Evolutionary conservation across 257 asterid genomes (phyloP), one percentile per base, ranked within the genome.

Genomic region (Ajuga chamaepitys): DNA sequence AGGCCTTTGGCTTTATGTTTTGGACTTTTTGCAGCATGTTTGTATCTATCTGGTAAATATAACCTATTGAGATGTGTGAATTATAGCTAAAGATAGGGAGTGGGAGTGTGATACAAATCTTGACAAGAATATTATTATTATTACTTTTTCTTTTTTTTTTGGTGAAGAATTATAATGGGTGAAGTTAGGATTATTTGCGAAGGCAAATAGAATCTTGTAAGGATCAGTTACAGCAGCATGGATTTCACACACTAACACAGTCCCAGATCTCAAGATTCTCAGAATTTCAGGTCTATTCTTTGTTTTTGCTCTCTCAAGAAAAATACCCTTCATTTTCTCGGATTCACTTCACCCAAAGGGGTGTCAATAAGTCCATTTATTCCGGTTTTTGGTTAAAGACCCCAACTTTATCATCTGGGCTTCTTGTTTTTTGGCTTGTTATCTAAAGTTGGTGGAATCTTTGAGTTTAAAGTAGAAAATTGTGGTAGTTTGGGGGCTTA

Each of bases 211-310:
- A 83, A 84, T 75, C 71, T 73, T 68, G 80, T 67, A 70, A 82
- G 84, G 78, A 80, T 75, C 74, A 72, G 78, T 77, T 76, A 47
- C 68, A 32, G 69, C 58, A 37, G 68, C 72, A 63, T 70, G 70
- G 69, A 77, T 71, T 77, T 77, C 86, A 62, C 78, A 41, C 77
- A 13, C 74, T 66, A 65, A 38, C 68, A 24, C 21, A 72, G 70
- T 83, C 83, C 72, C 88, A 83, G 87, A 86, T 91, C 95, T 86
- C 95, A 74, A 83, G 78, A 71, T 75, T 69, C 26, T 51, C 77
- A 65, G 80, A 83, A 75, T 82, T 80, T 77, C 85, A 78, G 79
- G 72, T 67, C 51, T 56, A 68, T 50, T 68, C 72, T 47, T 67
- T 73, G 64, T 75, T 81, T 59, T 64, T 64, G 41, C 73, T 72